phyloP scores from a whole-genome alignment of 768 basidiomycete genomes.

The Rhizopogon vesiculosus region DNA sequence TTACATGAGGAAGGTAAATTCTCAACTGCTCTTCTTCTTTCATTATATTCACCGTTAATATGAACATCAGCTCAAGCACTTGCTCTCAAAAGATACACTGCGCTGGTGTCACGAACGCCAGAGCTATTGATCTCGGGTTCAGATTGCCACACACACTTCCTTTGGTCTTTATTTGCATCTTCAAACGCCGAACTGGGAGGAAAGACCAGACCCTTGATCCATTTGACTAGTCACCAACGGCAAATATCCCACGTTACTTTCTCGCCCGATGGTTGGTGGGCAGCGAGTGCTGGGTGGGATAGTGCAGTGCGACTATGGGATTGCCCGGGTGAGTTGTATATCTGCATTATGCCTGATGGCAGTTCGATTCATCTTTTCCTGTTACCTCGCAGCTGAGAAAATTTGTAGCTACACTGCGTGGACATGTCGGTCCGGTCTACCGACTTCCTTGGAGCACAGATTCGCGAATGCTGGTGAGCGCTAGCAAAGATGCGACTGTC shows the following conservation, averaged over 20 bases:
- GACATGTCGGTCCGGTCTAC: constrained; percentile 94
- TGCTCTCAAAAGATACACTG: constrained; percentile 75
- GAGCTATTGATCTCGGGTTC: constrained; percentile 94
- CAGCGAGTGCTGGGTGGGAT: constrained; percentile 90
- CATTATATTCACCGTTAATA: not conserved
- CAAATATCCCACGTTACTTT: constrained; percentile 94
- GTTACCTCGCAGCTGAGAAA: constrained; percentile 52
- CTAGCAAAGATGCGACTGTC: constrained; percentile 93
- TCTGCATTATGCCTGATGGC: constrained; percentile 6
- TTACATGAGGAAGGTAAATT: constrained; percentile 75
- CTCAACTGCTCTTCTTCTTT: not conserved
- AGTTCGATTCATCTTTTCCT: not conserved
- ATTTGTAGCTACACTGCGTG: constrained; percentile 86
- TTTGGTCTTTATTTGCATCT: constrained; percentile 82
- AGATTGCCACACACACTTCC: constrained; percentile 96
- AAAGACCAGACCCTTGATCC: constrained; percentile 64
- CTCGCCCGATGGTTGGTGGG: constrained; percentile 89
- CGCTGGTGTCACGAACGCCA: constrained; percentile 54
- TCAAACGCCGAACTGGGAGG: constrained; percentile 28
- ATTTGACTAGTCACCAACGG: constrained; percentile 92
- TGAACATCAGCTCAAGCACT: constrained; percentile 59
- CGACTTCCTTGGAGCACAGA: constrained; percentile 94
- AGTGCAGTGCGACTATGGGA: constrained; percentile 92
- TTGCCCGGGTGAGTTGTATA: constrained; percentile 45
- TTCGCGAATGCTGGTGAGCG: constrained; percentile 85